Conservation (phyloP, 2,329 filamentous ascomycete genomes). For the Byssothecium circinans region DNA sequence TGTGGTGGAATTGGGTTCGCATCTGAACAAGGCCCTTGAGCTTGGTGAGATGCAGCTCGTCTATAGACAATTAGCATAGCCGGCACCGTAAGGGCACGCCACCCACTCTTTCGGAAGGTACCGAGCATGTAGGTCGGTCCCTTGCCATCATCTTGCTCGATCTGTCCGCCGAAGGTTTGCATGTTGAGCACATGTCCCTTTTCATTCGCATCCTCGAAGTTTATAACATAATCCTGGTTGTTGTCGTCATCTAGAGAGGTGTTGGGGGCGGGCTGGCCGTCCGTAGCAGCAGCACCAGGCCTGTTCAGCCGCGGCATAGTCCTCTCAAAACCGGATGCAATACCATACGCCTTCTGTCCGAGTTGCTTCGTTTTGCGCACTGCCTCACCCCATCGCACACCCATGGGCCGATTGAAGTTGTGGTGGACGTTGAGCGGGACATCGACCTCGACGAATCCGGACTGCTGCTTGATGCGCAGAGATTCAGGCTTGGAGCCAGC, state of each 20-base stretch:
- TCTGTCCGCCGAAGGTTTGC: constrained; percentile 84
- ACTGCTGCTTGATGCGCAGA: constrained; percentile 77
- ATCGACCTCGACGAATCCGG: constrained; percentile 89
- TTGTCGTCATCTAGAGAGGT: constrained; percentile 65
- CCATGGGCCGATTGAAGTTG: constrained; percentile 84
- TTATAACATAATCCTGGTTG: constrained; percentile 56
- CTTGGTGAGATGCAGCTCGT: constrained; percentile 83
- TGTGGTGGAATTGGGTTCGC: constrained; percentile 87
- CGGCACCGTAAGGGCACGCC: too few relatives aligned
- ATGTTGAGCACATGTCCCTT: constrained; percentile 73
- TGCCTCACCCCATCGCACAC: constrained; percentile 78
- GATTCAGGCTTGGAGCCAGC: constrained; percentile 61
- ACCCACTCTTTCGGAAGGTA: constrained; percentile 79
- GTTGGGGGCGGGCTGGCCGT: constrained; percentile 19
- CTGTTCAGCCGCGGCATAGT: constrained; percentile 34
- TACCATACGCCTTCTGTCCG: constrained; percentile 48
- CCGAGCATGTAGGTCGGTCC: constrained; percentile 84
- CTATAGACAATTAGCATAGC: constrained; percentile 48
- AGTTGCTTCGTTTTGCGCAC: constrained; percentile 58
- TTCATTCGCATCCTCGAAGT: constrained; percentile 65
- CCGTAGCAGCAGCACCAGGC: constrained; percentile 26
- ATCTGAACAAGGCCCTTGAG: constrained; percentile 83
- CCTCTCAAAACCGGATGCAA: constrained; percentile 49
- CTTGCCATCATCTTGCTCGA: constrained; percentile 67
- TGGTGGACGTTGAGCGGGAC: constrained; percentile 71